These are phyloP conservation scores for Hyphodiscus hymeniophilus DNA, from an alignment of 495 filamentous ascomycete genomes.

Conservation along the genomic window DNA sequence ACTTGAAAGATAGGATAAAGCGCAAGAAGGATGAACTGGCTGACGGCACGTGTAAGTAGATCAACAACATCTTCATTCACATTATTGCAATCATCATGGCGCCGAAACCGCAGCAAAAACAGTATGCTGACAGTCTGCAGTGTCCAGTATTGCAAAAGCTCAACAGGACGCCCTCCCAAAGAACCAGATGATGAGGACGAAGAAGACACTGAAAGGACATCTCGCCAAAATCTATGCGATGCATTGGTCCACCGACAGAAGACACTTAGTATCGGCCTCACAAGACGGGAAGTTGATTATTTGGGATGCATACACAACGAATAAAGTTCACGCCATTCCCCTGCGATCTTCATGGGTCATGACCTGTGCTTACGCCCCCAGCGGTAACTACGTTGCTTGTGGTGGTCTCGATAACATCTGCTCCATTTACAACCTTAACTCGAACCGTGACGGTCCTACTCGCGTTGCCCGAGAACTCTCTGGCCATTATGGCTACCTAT, in stretches of 20 bases:
- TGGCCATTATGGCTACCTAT: slow-evolving; percentile 94
- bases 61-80: not conserved
- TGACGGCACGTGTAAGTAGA: slow-evolving; percentile 84
- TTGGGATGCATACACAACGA: slow-evolving; percentile 99
- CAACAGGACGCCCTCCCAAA: slow-evolving; percentile 83
- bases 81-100: not conserved
- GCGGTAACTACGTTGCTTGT: slow-evolving; percentile 96
- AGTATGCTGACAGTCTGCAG: slow-evolving; percentile 39
- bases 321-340: slow-evolving; percentile 99
- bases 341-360: slow-evolving; percentile 98
- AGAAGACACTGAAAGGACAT: slow-evolving; percentile 93
- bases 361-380: slow-evolving; percentile 98
- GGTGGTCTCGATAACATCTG: slow-evolving; percentile 99
- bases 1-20: slow-evolving; percentile 97
- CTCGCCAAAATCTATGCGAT: slow-evolving; percentile 99
- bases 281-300: slow-evolving; percentile 99
- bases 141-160: slow-evolving; percentile 82
- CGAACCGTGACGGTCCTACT: slow-evolving; percentile 89
- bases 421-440: slow-evolving; percentile 96
- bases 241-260: slow-evolving; percentile 99
- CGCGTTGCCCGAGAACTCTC: slow-evolving; percentile 94
- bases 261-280: slow-evolving; percentile 95
- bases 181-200: slow-evolving; percentile 87
- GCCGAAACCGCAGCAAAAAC: not conserved
- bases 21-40: slow-evolving; percentile 98